Evolutionary conservation across 352 stramenopile genomes (phyloP).

Genomic region (Globisporangium apiculatum): DNA sequence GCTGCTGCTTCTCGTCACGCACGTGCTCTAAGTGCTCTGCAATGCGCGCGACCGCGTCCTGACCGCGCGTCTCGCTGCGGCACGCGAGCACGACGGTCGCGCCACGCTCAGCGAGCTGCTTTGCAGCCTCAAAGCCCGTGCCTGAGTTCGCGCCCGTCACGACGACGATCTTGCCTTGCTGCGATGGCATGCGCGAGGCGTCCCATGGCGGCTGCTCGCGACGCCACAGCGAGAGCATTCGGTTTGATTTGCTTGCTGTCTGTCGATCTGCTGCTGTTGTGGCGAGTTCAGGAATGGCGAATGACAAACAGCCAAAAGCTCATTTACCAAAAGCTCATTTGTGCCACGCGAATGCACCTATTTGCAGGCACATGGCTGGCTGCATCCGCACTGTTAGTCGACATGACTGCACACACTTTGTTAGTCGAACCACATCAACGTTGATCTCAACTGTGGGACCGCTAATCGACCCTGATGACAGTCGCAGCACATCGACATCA

Average conservation of each 20-base stretch:
- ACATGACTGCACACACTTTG: too few relatives aligned
- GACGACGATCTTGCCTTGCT: conserved; percentile 49
- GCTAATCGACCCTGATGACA: too few relatives aligned
- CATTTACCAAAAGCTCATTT: background rate
- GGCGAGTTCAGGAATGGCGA: background rate
- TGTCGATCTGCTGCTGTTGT: background rate
- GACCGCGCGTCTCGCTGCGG: conserved; percentile 33
- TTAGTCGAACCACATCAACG: too few relatives aligned
- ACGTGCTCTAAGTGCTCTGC: conserved; percentile 2
- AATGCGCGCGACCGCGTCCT: conserved; percentile 22
- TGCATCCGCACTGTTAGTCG: too few relatives aligned
- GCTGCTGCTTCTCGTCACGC: background rate
- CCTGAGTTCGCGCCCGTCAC: conserved; percentile 81
- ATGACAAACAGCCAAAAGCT: background rate
- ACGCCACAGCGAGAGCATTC: conserved; percentile 2
- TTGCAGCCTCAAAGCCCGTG: conserved; percentile 72
- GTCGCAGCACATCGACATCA: too few relatives aligned
- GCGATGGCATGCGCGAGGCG: conserved; percentile 20
- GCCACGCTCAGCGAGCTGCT: conserved; percentile 37
- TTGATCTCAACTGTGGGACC: too few relatives aligned
- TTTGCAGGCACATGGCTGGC: too few relatives aligned
- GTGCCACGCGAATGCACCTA: too few relatives aligned
- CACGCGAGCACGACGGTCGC: conserved; percentile 74
- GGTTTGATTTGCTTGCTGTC: background rate
- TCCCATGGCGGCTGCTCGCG: conserved; percentile 11